These are phyloP conservation scores for Corylus avellana DNA, from an alignment of 306 rosid genomes.

Conservation along the genomic window DNA sequence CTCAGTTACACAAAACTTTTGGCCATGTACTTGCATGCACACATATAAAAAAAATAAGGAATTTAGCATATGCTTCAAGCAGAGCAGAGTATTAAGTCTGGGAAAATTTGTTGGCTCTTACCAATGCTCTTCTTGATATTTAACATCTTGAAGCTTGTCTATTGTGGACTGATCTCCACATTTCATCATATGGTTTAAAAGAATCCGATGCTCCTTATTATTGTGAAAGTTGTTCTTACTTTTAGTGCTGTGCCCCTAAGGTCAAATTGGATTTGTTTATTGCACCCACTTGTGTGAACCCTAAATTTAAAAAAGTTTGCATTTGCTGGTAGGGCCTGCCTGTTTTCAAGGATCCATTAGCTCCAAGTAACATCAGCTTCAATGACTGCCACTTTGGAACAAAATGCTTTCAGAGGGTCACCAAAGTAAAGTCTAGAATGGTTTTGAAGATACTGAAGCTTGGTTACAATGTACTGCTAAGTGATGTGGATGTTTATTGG, in stretches of 20 bases:
- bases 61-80: not conserved
- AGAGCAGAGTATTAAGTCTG: not conserved
- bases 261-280: not conserved
- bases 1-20: not conserved
- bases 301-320: conserved; percentile 5
- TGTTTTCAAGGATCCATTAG: conserved; percentile 67
- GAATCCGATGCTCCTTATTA: not conserved
- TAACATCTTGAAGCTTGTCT: conserved; percentile 10
- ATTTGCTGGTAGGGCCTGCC: conserved; percentile 72
- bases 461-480: conserved; percentile 89
- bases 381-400: conserved; percentile 93
- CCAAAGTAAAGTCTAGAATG: conserved; percentile 87
- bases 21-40: not conserved
- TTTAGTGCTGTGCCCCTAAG: not conserved
- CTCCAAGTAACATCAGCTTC: conserved; percentile 70
- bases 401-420: conserved; percentile 91
- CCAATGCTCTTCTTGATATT: not conserved
- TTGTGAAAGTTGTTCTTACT: not conserved
- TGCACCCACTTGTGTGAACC: not conserved
- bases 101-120: not conserved
- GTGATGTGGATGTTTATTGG: conserved; percentile 92
- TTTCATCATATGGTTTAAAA: not conserved
- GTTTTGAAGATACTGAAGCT: conserved; percentile 78
- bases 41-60: too few species aligned
- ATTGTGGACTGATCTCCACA: not conserved